Percentiles rank a stretch among this genome's conserved stretches.
phyloP scores from a whole-genome alignment of 2,329 filamentous ascomycete species.

The Sporothrix protearum region DNA sequence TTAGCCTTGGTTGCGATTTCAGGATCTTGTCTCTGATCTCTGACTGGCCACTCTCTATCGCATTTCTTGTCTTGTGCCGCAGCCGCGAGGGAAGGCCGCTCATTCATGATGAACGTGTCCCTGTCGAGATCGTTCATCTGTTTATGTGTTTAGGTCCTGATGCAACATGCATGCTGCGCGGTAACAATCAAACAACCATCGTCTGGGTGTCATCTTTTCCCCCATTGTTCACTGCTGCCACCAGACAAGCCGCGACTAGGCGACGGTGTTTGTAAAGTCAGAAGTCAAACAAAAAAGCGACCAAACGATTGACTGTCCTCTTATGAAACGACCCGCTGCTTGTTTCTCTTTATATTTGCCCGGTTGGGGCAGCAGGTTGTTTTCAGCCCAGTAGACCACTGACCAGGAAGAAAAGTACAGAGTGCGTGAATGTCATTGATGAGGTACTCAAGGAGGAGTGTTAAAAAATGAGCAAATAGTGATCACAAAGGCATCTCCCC shows the following conservation, averaged over 20 bases:
- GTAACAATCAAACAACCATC: constrained; percentile 2
- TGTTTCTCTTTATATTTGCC: background rate
- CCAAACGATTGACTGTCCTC: background rate
- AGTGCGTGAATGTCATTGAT: background rate
- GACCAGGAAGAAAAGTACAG: background rate
- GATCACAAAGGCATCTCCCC: background rate
- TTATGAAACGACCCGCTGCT: background rate
- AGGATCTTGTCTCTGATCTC: background rate
- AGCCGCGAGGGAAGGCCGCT: constrained; percentile 1
- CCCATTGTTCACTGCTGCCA: background rate
- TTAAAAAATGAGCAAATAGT: background rate
- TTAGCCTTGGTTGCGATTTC: background rate
- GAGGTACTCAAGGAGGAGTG: background rate
- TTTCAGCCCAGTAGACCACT: background rate
- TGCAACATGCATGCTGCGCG: background rate
- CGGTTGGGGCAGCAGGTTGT: background rate
- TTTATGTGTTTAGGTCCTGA: background rate
- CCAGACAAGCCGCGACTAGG: background rate
- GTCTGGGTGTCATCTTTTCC: background rate
- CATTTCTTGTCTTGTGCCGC: background rate
- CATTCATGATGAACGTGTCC: background rate
- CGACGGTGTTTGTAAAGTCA: background rate
- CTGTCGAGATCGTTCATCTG: too few relatives aligned
- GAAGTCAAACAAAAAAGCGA: background rate
- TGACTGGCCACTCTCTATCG: background rate